Evolutionary conservation across 805 yeast genomes (phyloP).

Genomic region (Ogataea thermomethanolica): DNA sequence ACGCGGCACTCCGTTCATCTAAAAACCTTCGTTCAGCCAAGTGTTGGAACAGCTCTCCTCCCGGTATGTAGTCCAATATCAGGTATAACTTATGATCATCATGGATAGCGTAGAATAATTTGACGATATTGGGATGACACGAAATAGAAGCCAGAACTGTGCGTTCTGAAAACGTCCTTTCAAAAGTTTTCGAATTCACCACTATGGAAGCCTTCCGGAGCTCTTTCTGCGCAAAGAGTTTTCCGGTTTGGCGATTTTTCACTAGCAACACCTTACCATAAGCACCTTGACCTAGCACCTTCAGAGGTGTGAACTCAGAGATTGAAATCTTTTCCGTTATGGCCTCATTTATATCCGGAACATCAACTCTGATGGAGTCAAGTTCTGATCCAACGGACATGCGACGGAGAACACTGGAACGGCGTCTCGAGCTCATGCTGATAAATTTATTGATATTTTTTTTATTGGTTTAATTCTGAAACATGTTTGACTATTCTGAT

Average conservation of each 20-base stretch:
- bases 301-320: conserved; percentile 64
- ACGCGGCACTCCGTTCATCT: conserved; percentile 60
- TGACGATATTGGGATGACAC: conserved; percentile 79
- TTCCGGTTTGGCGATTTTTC: conserved; percentile 53
- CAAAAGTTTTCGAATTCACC: conserved; percentile 49
- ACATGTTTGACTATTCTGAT: conserved; percentile 16
- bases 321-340: conserved; percentile 21
- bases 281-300: conserved; percentile 80
- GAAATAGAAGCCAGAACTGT: conserved; percentile 59
- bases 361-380: conserved; percentile 6
- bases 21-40: conserved; percentile 43
- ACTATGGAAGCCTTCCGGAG: conserved; percentile 73
- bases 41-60: conserved; percentile 78
- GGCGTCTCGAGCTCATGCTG: conserved; percentile 15
- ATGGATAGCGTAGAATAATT: conserved; percentile 78
- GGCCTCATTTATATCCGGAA: conserved; percentile 13
- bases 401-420: conserved; percentile 29
- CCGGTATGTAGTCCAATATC: conserved; percentile 80
- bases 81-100: conserved; percentile 70
- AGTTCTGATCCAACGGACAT: conserved; percentile 26
- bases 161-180: conserved; percentile 75
- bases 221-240: conserved; percentile 81
- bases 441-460: neutral
- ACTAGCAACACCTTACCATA: conserved; percentile 82
- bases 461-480: conserved; percentile 2